A percentile compares a stretch with the other conserved stretches of the same genome.
These are phyloP conservation scores for Marasmius fiardii DNA, from an alignment of 1,284 basidiomycete genomes.

Conservation along the genomic window DNA sequence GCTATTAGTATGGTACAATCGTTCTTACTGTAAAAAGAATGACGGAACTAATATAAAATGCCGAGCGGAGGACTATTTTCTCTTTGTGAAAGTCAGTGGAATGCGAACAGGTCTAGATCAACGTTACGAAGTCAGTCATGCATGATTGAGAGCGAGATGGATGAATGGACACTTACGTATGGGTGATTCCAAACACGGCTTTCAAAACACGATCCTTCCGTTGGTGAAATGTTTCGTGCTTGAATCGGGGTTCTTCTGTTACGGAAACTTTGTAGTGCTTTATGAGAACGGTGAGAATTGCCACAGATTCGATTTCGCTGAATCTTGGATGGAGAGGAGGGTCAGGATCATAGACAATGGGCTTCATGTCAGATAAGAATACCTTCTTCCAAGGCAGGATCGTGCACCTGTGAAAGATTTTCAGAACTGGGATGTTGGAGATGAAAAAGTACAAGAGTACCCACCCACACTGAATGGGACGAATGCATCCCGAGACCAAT, in stretches of 20 bases:
- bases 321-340: not conserved
- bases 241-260: constrained; percentile 27
- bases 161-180: constrained; percentile 19
- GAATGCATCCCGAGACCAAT: constrained; percentile 48
- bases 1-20: too few relatives aligned
- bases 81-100: not conserved
- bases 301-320: constrained; percentile 19
- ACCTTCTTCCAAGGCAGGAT: constrained; percentile 52
- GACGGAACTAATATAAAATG: too few relatives aligned
- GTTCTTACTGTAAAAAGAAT: too few relatives aligned
- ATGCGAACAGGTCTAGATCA: not conserved
- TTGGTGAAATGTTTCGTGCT: constrained; percentile 26
- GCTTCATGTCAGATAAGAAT: not conserved
- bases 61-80: not conserved
- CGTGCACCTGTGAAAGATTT: constrained; percentile 28
- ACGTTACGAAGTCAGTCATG: not conserved
- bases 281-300: constrained; percentile 29
- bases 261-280: constrained; percentile 11
- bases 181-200: constrained; percentile 18
- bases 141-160: not conserved
- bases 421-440: not conserved
- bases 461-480: constrained; percentile 48
- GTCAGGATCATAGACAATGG: too few relatives aligned
- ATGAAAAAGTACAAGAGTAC: constrained; percentile 10
- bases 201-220: constrained; percentile 23